Base-by-base conservation (phyloP, 2,329 filamentous ascomycete genomes). In the Teratosphaeria nubilosa region DNA sequence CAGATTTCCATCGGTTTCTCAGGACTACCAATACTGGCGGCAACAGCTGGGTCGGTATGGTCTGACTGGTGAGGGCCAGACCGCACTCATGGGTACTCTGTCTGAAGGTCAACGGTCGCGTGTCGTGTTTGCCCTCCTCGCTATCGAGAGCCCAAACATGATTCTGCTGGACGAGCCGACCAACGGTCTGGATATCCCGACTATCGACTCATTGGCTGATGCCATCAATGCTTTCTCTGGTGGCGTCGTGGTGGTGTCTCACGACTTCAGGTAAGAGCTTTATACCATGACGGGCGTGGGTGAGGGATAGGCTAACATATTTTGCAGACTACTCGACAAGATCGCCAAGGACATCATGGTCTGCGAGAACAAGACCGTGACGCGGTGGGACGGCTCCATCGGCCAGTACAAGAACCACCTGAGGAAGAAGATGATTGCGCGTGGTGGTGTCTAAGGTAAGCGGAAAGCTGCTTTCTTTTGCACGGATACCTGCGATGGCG, bases 261-360 rank as follows among this genome's bases (percentile, higher is more conserved):
- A 99, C 88, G 94, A 99, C 76, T 99, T 99, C 84, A 87, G 91
- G 91, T 95, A 84, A 74, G 86, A 41, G n/a, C n/a, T n/a, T n/a
- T 55, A 4, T 30, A 7, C 27, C 7, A 30, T 5, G 5, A 30
- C 27, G 27, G 5, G 27, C 27, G 27, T 30, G 27, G 27, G 2
- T 56, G 53, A 54, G 51, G 5, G 6, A 31, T 16, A 45, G 61
- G 61, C 76, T 78, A 69, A 79, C 66, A 30, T 37, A n/a, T 13
- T 48, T n/a, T 51, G 54, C 68, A 95, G 92, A 81, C 81, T 99
- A 70, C 86, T 99, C 65, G 94, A 99, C 84, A 96, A 96, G 82
- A 97, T 99, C 75, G 94, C 94, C 68, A 99, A 99, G 83, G 90
- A 99, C 76, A 99, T 99, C 76, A 86, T 99, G 78, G 94, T 99